Conservation (phyloP, 2,329 filamentous ascomycete species). For the Dothidotthia symphoricarpi region DNA sequence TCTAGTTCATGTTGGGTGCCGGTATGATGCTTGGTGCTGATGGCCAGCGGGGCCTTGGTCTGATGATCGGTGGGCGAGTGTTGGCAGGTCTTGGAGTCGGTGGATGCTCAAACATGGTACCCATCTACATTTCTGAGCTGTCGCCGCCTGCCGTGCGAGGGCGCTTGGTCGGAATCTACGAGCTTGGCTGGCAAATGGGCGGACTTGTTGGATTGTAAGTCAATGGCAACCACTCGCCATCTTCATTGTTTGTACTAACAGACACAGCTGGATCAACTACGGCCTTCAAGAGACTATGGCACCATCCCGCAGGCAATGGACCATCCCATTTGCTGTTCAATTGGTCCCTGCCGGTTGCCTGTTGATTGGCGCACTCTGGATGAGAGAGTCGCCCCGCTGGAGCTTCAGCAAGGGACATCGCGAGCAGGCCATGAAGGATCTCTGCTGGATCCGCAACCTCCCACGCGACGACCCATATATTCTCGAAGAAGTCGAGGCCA, state of each 20-base stretch:
- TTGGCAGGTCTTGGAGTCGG: constrained; percentile 42
- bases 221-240: too few species aligned
- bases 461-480: constrained; percentile 63
- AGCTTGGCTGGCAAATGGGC: constrained; percentile 53
- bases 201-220: too few species aligned
- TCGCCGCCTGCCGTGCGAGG: constrained; percentile 60
- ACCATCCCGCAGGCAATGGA: constrained; percentile 47
- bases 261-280: constrained; percentile 42
- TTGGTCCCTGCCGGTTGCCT: constrained; percentile 65
- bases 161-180: constrained; percentile 52
- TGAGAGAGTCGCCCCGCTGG: constrained; percentile 48
- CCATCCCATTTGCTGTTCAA: constrained; percentile 59
- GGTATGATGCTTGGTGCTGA: constrained; percentile 65
- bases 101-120: constrained; percentile 52
- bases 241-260: too few species aligned
- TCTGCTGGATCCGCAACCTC: constrained; percentile 65
- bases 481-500: constrained; percentile 68
- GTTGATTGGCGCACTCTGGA: constrained; percentile 44
- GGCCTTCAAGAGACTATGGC: constrained; percentile 47
- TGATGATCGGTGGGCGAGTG: constrained; percentile 46
- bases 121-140: constrained; percentile 61
- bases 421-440: constrained; percentile 44
- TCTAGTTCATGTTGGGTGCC: constrained; percentile 63
- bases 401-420: constrained; percentile 44
- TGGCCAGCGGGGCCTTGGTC: constrained; percentile 34